Evolutionary conservation across 345 rosid genomes (phyloP), one percentile per base, ranked within the genome.

Genomic region (Corymbia maculata): DNA sequence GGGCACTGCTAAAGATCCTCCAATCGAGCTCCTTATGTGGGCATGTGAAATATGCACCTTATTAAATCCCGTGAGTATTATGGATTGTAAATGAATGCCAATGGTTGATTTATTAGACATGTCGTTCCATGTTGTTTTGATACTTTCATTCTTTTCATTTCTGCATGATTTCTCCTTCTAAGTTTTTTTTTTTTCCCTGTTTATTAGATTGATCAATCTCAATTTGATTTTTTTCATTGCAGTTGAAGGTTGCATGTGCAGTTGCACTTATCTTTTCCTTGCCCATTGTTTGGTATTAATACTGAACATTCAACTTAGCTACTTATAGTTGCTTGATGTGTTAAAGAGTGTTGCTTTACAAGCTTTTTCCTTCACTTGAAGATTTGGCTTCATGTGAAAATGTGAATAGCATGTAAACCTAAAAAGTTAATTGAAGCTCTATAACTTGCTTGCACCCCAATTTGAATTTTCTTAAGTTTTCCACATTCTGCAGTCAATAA

Each of bases 41-140:
- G 92, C 91, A 88, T 98, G 99, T 93, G 91, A 86, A 85, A 93
- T 90, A 9, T 97, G 99, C 92, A 95, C 97, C 85, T 90, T 97
- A 87, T 85, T 97, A 92, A 97, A 97, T 92, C 95, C 95, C 4
- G 99, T 96, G 95, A 93, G 98, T 91, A 51, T 80, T 42, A 42
- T 19, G 84, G 42, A 36, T 75, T 42, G 82, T 17, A 70, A 70
- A 32, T 32, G 47, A 70, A 32, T 70, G 51, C 51, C 85, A 55
- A 6, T 51, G 49, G 19, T 3, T 55, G 19, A 44, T 49, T 55
- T 86, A 44, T 19, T 53, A 30, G 52, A 85, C 26, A 24, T 32
- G 19, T 8, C n/a, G 8, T 13, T 57, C 28, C 21, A 7, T 47
- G n/a, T 53, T 17, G 51, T 53, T 28, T 86, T 24, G 21, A 15